Percentiles rank a stretch among this genome's conserved stretches.
Evolutionary conservation across 2,329 filamentous ascomycete genomes (phyloP).

Genomic region (Celoporthe dispersa): DNA sequence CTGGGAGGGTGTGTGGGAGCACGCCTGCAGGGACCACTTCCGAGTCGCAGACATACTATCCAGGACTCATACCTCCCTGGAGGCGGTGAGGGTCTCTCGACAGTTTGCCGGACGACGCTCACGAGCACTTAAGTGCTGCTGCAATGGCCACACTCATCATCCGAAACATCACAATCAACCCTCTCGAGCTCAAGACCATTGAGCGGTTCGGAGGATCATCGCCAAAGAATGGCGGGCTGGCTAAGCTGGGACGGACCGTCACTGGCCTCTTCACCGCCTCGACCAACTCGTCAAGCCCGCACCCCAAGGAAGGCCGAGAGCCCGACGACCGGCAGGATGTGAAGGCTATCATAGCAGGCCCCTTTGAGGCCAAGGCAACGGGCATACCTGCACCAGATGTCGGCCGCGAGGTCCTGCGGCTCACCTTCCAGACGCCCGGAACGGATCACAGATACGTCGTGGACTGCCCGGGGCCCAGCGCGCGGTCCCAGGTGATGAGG

Average conservation of each 20-base stretch:
- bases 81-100: not conserved
- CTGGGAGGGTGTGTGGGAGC: not conserved
- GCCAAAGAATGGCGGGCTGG: slow-evolving; percentile 10
- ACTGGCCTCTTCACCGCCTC: slow-evolving; percentile 51
- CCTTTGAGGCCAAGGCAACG: slow-evolving; percentile 70
- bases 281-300: slow-evolving; percentile 35
- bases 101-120: not conserved
- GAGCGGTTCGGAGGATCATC: slow-evolving; percentile 25
- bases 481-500: slow-evolving; percentile 48
- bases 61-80: not conserved
- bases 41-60: not conserved
- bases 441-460: slow-evolving; percentile 68
- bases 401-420: slow-evolving; percentile 68
- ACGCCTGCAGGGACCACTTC: not conserved
- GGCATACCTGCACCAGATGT: slow-evolving; percentile 64
- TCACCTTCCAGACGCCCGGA: slow-evolving; percentile 69
- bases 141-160: slow-evolving; percentile 29
- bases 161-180: slow-evolving; percentile 27
- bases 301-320: slow-evolving; percentile 38
- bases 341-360: slow-evolving; percentile 60
- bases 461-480: slow-evolving; percentile 68
- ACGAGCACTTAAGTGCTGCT: not conserved
- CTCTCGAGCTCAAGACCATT: slow-evolving; percentile 25
- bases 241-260: slow-evolving; percentile 39
- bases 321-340: slow-evolving; percentile 58